A percentile compares a stretch with the other conserved stretches of the same genome.
Conservation (phyloP, 2,329 filamentous ascomycete genomes). For the Cladosporium sp. region DNA sequence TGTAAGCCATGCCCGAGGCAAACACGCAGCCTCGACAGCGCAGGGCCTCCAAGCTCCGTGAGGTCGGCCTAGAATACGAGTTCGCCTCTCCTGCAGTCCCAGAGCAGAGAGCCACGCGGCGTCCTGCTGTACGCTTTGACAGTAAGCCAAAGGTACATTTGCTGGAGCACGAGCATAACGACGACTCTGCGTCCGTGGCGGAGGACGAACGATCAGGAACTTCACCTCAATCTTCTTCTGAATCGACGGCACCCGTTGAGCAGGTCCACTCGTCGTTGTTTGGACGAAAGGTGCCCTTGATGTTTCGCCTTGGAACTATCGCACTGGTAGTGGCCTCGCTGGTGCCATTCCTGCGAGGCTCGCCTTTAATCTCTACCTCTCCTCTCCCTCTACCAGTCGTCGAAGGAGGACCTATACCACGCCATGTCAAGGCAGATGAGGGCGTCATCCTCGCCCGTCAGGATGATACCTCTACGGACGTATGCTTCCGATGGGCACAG, state of each 20-base stretch:
- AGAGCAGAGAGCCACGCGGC: conserved; percentile 7
- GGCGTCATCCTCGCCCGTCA: conserved; percentile 29
- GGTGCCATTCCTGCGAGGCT: conserved; percentile 7
- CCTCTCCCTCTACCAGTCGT: conserved; percentile 27
- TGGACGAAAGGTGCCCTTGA: background rate
- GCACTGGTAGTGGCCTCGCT: conserved; percentile 9
- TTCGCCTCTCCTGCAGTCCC: conserved; percentile 1
- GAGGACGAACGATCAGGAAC: background rate
- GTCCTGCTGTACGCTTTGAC: conserved; percentile 8
- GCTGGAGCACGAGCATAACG: background rate
- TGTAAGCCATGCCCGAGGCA: conserved; percentile 11
- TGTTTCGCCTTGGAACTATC: conserved; percentile 4
- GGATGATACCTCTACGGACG: conserved; percentile 49
- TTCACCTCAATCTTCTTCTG: background rate
- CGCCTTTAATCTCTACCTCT: background rate
- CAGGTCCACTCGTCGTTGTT: background rate
- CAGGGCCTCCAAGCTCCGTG: conserved; percentile 4
- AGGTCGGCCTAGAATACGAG: conserved; percentile 12
- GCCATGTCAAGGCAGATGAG: conserved; percentile 13
- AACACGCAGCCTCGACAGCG: background rate
- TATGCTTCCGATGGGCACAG: conserved; percentile 63
- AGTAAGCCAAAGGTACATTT: conserved; percentile 10
- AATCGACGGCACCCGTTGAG: background rate
- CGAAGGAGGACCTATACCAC: conserved; percentile 26
- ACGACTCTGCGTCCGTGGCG: background rate